Evolutionary conservation across 495 filamentous ascomycete species (phyloP).

Genomic region (Lepidopterella palustris): DNA sequence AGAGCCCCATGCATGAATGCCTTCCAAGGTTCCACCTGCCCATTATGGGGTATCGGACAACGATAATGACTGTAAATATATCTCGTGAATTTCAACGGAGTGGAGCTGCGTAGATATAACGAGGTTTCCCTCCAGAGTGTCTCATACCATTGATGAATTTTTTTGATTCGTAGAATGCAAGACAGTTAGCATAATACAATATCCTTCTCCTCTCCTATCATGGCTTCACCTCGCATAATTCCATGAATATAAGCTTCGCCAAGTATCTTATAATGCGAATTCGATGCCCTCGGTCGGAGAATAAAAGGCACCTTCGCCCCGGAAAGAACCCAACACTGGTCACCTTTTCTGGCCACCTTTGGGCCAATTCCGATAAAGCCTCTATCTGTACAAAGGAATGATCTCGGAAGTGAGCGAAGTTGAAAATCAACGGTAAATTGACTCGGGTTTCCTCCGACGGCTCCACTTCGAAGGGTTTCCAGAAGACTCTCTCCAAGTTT

Average conservation of each 20-base stretch:
- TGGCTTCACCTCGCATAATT: not conserved
- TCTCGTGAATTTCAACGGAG: too few relatives aligned
- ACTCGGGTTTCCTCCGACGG: not conserved
- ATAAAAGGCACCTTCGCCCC: not conserved
- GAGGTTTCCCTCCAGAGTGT: too few relatives aligned
- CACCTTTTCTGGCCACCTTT: not conserved
- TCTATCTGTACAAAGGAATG: not conserved
- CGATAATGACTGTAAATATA: too few relatives aligned
- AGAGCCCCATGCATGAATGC: too few relatives aligned
- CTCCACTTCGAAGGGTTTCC: too few relatives aligned
- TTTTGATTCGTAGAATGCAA: too few relatives aligned
- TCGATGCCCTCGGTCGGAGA: not conserved
- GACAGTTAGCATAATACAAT: not conserved
- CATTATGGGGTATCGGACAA: too few relatives aligned
- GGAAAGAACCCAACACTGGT: not conserved
- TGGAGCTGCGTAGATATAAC: too few relatives aligned
- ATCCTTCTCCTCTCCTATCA: not conserved
- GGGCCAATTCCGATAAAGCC: not conserved
- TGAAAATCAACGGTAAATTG: not conserved
- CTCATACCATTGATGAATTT: too few relatives aligned
- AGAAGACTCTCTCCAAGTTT: too few relatives aligned
- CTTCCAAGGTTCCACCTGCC: too few relatives aligned
- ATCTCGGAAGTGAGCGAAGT: not conserved
- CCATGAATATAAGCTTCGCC: not conserved
- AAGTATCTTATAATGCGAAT: not conserved